A percentile compares a stretch with the other conserved stretches of the same genome.
phyloP scores from a whole-genome alignment of 2,329 filamentous ascomycete species.

The Penicillium sp. region DNA sequence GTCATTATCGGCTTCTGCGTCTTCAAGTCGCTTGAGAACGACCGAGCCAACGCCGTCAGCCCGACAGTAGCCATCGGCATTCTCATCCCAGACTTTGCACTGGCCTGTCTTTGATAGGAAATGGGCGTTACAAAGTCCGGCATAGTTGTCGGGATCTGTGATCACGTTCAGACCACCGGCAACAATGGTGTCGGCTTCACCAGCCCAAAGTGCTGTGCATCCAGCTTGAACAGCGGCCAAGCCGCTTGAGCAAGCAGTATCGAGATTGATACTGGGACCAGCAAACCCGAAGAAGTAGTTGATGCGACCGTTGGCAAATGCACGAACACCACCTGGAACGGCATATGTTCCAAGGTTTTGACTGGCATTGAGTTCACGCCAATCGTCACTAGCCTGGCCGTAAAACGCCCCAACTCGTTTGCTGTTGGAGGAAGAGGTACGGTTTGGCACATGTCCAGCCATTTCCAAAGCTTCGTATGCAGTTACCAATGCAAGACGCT shows the following conservation, averaged over 20 bases:
- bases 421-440: constrained; percentile 48
- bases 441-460: constrained; percentile 67
- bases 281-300: constrained; percentile 75
- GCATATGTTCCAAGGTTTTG: constrained; percentile 68
- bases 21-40: constrained; percentile 50
- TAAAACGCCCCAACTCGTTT: constrained; percentile 62
- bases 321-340: constrained; percentile 60
- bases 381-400: constrained; percentile 66
- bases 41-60: constrained; percentile 51
- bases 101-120: constrained; percentile 38
- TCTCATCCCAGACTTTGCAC: constrained; percentile 50
- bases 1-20: constrained; percentile 51
- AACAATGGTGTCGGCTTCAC: constrained; percentile 74
- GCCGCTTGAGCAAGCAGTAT: constrained; percentile 65
- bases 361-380: constrained; percentile 54
- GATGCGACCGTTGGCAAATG: constrained; percentile 62
- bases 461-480: constrained; percentile 77
- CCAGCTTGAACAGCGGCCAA: neutral
- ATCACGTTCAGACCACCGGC: constrained; percentile 70
- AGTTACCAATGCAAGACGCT: constrained; percentile 68
- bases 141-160: constrained; percentile 75
- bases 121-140: constrained; percentile 60
- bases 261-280: constrained; percentile 67
- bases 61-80: too few species aligned
- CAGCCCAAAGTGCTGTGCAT: neutral